These are phyloP conservation scores for Cucurbita maxima DNA, from an alignment of 306 rosid species.

Conservation along the genomic window DNA sequence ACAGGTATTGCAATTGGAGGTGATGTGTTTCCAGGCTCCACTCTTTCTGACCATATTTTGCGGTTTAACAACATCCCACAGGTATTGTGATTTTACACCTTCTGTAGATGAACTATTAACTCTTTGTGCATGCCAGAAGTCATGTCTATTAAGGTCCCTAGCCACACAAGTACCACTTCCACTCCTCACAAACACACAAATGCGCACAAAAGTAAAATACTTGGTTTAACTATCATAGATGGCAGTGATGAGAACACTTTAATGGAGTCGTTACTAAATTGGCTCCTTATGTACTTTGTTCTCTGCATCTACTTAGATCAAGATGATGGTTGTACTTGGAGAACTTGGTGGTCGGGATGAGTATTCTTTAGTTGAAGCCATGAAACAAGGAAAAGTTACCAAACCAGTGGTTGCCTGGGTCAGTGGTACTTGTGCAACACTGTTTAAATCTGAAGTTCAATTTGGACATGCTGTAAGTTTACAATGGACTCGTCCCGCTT, in stretches of 20 bases:
- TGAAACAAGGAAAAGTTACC: slow-evolving; percentile 82
- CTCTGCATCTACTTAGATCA: slow-evolving; percentile 36
- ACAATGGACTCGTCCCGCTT: background rate
- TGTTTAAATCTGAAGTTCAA: slow-evolving; percentile 99
- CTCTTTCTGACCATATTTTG: slow-evolving; percentile 93
- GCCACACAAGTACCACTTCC: background rate
- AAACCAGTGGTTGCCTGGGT: slow-evolving; percentile 99
- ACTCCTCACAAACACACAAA: background rate
- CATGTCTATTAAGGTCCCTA: background rate
- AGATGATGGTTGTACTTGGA: slow-evolving; percentile 92
- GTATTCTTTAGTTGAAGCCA: slow-evolving; percentile 89
- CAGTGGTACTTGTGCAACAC: slow-evolving; percentile 96
- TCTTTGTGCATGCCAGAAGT: background rate
- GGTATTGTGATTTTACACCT: slow-evolving; percentile 24
- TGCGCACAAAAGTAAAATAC: background rate
- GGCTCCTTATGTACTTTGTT: background rate
- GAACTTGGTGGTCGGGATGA: slow-evolving; percentile 98
- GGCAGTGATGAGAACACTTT: background rate
- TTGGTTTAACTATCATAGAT: background rate
- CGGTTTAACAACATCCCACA: slow-evolving; percentile 98
- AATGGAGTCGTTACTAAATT: background rate
- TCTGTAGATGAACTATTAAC: background rate
- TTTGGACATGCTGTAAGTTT: slow-evolving; percentile 97
- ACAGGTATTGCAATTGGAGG: slow-evolving; percentile 98
- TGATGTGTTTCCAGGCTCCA: slow-evolving; percentile 98